phyloP scores from a whole-genome alignment of 371 early-diverging fungal species.

The Mucor ambiguus region DNA sequence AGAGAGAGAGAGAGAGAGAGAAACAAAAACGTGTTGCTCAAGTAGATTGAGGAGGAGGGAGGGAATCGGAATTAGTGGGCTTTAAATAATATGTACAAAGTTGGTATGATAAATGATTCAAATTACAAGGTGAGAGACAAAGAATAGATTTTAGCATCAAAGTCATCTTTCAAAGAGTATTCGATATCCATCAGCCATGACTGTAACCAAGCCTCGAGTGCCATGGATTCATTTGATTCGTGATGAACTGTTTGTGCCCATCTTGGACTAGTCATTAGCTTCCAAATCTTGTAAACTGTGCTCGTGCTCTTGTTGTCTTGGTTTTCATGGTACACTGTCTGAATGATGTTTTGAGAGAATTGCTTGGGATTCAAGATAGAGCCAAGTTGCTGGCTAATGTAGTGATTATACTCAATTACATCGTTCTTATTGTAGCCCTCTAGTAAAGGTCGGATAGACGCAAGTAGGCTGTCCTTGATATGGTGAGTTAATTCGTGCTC shows the following conservation, averaged over 20 bases:
- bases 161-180: constrained; percentile 11
- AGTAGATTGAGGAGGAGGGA: background rate
- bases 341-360: constrained; percentile 27
- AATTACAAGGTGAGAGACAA: background rate
- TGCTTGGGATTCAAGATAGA: constrained; percentile 26
- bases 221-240: constrained; percentile 20
- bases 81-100: background rate
- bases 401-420: constrained; percentile 20
- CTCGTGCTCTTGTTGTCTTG: background rate
- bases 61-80: background rate
- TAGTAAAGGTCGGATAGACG: constrained; percentile 33
- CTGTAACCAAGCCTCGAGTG: constrained; percentile 20
- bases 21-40: too few species aligned
- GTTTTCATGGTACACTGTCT: constrained; percentile 4
- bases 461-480: constrained; percentile 25
- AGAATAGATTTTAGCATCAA: constrained; percentile 8
- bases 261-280: background rate
- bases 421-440: constrained; percentile 21
- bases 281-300: constrained; percentile 5
- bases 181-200: constrained; percentile 28
- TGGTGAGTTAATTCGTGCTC: constrained; percentile 26
- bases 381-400: constrained; percentile 32
- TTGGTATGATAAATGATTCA: background rate
- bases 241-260: constrained; percentile 13
- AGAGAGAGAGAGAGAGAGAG: background rate